Base-by-base conservation (phyloP, 2,329 filamentous ascomycete genomes). In the Rhytidhysteron rufulum region DNA sequence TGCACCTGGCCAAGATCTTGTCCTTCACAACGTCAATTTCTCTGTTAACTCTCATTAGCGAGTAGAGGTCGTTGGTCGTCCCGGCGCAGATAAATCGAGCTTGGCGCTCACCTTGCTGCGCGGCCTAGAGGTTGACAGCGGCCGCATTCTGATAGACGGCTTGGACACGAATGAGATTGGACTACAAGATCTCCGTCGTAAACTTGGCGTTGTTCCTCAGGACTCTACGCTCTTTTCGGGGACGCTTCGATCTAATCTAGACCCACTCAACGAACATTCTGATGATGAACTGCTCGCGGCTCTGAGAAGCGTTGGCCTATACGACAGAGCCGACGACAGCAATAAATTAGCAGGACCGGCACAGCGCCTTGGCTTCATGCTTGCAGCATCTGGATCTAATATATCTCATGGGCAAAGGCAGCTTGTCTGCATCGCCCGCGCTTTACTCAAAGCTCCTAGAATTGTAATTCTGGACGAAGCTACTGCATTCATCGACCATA, bases 401-500 rank as follows among this genome's bases (percentile, higher is more conserved):
- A 77, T 98, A 9, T 97, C 91, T 0, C 93, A 98, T 66, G 93
- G 93, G 34, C 93, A 98, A 64, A 83, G 93, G 6, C 93, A 98
- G 66, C 83, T 98, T 8, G 74, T 98, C 41, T 98, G 93, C 61
- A 80, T 98, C 8, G 93, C 91, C 0, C 84, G 93, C 40, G 93
- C 93, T 0, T 80, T 98, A 51, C 83, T 98, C 48, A 96, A 95
- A 68, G 80, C 81, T 24, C 90, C 93, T 0, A 90, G 86, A 49
- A 89, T 98, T 2, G 74, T 98, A n/a, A 85, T 98, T 59, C 97
- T 98, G 93, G 93, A 98, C 66, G 93, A 98, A 72, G 93, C 93
- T 1, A 98, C 93, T 0, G 93, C 93, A 0, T 95, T 88, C 0
- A 97, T 98, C 58, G 93, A 98, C 69, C 97, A 97, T 67, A 85